Evolutionary conservation across 1,284 basidiomycete species (phyloP), one percentile per base, ranked within the genome.

Genomic region (Earliella scabrosa): DNA sequence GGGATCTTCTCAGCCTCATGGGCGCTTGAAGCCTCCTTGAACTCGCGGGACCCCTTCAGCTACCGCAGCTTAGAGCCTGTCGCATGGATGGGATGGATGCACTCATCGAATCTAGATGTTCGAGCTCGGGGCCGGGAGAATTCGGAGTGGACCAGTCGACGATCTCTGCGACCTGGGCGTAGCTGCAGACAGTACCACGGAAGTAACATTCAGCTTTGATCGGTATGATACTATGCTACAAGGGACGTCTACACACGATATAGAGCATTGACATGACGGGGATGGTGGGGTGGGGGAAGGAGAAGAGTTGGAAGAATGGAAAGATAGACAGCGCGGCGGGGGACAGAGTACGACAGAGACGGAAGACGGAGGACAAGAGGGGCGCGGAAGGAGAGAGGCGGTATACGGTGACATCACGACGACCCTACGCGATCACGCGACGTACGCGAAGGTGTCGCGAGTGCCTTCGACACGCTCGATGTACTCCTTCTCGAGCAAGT

Each of bases 401-500:
- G 18, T 20, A 20, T 10, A 5, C 21, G 18, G 23, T 7, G 39
- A 27, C 20, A 46, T 26, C 20, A 39, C 26, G 39, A 34, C 11
- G 35, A 44, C 53, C 41, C 23, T 29, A 46, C 23, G 18, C 24
- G 44, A 45, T 73, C 67, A 82, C 77, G 88, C 88, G 58, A 91
- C 87, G 67, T 92, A 92, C 23, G 87, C 86, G 68, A 91, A 92
- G 46, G 86, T 87, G 70, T 92, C 89, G 66, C 87, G 83, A 45
- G 86, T 87, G 16, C 88, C 93, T 26, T 93, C 92, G 24, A 93
- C 90, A 35, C 96, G 88, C 72, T 98, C 95, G 59, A 99, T 90
- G 72, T 97, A 99, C 75, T 98, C 97, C 75, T 98, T 97, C 78
- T 99, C 97, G 52, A 99, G 83, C 34, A 99, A 78, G 35, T 92